Percentiles rank a stretch among this genome's conserved stretches.
These are phyloP conservation scores for Gastrolobium bilobum DNA, from an alignment of 306 rosid species.

Conservation along the genomic window DNA sequence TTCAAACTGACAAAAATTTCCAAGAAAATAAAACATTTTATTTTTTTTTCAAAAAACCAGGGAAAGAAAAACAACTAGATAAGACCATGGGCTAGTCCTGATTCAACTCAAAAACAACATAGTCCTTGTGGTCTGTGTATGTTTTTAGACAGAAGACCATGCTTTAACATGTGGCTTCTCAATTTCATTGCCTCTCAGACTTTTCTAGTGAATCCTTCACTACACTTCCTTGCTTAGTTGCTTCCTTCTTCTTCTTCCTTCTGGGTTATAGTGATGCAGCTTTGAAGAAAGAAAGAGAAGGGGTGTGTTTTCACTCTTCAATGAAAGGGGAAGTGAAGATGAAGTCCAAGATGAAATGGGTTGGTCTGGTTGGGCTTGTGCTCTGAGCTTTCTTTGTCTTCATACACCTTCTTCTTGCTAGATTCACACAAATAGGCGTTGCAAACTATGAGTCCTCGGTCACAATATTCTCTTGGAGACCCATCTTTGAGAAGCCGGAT, in stretches of 20 bases:
- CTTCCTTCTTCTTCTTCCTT: slow-evolving; percentile 17
- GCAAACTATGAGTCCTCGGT: slow-evolving; percentile 82
- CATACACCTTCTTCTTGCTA: slow-evolving; percentile 84
- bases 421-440: slow-evolving; percentile 76
- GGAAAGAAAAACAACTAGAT: background rate
- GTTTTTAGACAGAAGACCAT: background rate
- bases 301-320: slow-evolving; percentile 7
- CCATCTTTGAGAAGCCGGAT: slow-evolving; percentile 66
- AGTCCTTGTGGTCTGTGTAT: background rate
- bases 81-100: slow-evolving; percentile 4
- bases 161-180: slow-evolving; percentile 57
- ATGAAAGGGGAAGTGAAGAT: slow-evolving; percentile 95
- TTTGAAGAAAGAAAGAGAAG: background rate
- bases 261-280: background rate
- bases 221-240: slow-evolving; percentile 1
- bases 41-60: too few relatives aligned
- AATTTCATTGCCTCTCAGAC: slow-evolving; percentile 27
- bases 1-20: background rate
- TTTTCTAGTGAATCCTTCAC: slow-evolving; percentile 32
- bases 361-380: slow-evolving; percentile 85
- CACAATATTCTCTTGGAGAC: slow-evolving; percentile 94
- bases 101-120: background rate
- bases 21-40: background rate
- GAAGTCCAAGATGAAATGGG: slow-evolving; percentile 95
- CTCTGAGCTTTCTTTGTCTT: slow-evolving; percentile 88